Evolutionary conservation across 2,329 filamentous ascomycete genomes (phyloP).

Genomic region (Sphaerostilbella broomeana): DNA sequence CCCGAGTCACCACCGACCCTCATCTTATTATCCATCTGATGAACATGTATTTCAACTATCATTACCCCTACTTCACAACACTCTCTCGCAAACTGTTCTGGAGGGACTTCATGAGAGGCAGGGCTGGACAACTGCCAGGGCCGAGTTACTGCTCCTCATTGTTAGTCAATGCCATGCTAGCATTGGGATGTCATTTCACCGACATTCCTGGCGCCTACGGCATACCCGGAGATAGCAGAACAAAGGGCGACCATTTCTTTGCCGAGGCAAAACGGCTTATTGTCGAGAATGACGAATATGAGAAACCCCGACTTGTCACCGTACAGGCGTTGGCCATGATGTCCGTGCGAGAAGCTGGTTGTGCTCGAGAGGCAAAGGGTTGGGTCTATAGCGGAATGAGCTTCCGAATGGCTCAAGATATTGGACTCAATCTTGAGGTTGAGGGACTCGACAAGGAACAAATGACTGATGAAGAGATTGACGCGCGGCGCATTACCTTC

Average conservation of each 20-base stretch:
- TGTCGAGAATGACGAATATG: constrained; percentile 86
- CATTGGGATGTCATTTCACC: constrained; percentile 90
- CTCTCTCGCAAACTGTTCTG: constrained; percentile 83
- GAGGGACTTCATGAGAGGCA: constrained; percentile 72
- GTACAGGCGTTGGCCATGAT: constrained; percentile 92
- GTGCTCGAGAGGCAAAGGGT: constrained; percentile 86
- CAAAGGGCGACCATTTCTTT: constrained; percentile 94
- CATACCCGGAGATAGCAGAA: constrained; percentile 66
- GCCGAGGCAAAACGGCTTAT: constrained; percentile 86
- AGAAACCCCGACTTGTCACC: constrained; percentile 78
- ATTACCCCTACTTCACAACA: constrained; percentile 93
- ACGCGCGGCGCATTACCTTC: constrained; percentile 85
- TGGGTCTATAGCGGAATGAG: constrained; percentile 99
- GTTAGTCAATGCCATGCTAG: constrained; percentile 88
- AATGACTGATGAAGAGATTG: constrained; percentile 75
- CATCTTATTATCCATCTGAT: constrained; percentile 79
- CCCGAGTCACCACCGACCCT: constrained; percentile 71
- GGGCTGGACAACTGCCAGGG: constrained; percentile 45
- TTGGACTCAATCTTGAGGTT: constrained; percentile 83
- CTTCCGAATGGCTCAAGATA: constrained; percentile 93
- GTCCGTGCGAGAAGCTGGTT: constrained; percentile 94
- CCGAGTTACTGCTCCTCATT: constrained; percentile 75
- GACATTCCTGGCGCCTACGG: constrained; percentile 65
- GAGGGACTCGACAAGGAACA: constrained; percentile 54
- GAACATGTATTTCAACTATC: constrained; percentile 98